A percentile compares a stretch with the other conserved stretches of the same genome.
These are phyloP conservation scores for Blastobotrys muscicola DNA, from an alignment of 805 yeast species.

Conservation along the genomic window DNA sequence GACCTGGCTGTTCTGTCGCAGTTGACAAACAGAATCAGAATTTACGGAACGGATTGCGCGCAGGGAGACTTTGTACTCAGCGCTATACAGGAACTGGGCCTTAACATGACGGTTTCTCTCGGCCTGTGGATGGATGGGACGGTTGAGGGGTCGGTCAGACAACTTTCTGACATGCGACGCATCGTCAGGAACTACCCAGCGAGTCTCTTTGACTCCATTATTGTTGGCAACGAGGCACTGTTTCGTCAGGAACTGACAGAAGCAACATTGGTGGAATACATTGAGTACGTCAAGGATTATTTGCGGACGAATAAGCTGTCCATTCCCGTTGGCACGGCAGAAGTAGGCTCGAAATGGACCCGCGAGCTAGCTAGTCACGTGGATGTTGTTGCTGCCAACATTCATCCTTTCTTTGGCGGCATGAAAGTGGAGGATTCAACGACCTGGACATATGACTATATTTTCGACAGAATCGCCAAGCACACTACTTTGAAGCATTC, in stretches of 20 bases:
- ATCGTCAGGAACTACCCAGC: constrained; percentile 38
- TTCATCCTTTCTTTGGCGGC: constrained; percentile 65
- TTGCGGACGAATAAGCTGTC: constrained; percentile 27
- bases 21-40: constrained; percentile 47
- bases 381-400: constrained; percentile 53
- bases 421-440: constrained; percentile 37
- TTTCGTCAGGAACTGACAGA: constrained; percentile 41
- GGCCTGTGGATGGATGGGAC: constrained; percentile 55
- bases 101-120: constrained; percentile 48
- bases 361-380: constrained; percentile 33
- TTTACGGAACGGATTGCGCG: constrained; percentile 53
- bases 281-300: constrained; percentile 34
- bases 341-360: constrained; percentile 41
- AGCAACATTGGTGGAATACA: constrained; percentile 32
- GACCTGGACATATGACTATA: constrained; percentile 43
- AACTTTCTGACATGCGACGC: constrained; percentile 37
- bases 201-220: constrained; percentile 39
- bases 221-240: constrained; percentile 56
- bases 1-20: constrained; percentile 52
- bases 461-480: constrained; percentile 31
- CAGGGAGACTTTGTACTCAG: constrained; percentile 45
- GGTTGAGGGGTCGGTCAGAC: constrained; percentile 35
- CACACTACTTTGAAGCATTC: constrained; percentile 15
- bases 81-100: constrained; percentile 40
- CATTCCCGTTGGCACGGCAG: constrained; percentile 55